Percentiles rank a stretch among this genome's conserved stretches.
phyloP scores from a whole-genome alignment of 176 grass and related monocot species.

The Juncus effusus region DNA sequence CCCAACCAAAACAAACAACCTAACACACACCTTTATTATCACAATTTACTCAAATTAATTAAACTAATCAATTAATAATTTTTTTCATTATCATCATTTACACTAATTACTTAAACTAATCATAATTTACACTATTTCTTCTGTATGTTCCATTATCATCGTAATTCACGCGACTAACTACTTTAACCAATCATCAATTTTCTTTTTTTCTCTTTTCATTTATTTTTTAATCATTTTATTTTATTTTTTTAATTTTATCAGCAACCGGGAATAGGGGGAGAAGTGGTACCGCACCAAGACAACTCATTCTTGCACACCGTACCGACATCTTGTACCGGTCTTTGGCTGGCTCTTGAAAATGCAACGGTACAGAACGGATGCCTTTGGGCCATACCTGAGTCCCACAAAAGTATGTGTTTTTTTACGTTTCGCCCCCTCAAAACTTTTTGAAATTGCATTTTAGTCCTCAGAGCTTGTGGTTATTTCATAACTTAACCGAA shows the following conservation, averaged over 20 bases:
- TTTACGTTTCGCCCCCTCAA: background rate
- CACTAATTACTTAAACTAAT: no score
- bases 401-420: conserved; percentile 62
- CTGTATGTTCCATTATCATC: no score
- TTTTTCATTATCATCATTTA: no score
- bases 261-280: conserved; percentile 99
- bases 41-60: no score
- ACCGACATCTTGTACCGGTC: conserved; percentile 67
- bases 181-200: background rate
- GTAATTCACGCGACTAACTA: no score
- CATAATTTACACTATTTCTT: no score
- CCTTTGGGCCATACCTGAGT: conserved; percentile 77
- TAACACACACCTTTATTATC: no score
- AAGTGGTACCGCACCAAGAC: conserved; percentile 94
- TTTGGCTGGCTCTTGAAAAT: conserved; percentile 97
- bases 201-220: background rate
- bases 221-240: no score
- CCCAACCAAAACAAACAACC: no score
- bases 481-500: background rate
- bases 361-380: conserved; percentile 72
- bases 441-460: background rate
- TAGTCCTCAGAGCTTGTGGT: background rate
- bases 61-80: no score
- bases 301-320: conserved; percentile 85
- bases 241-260: conserved; percentile 19